These are phyloP conservation scores for Tylopilus balloui DNA, from an alignment of 768 basidiomycete species.

Conservation along the genomic window DNA sequence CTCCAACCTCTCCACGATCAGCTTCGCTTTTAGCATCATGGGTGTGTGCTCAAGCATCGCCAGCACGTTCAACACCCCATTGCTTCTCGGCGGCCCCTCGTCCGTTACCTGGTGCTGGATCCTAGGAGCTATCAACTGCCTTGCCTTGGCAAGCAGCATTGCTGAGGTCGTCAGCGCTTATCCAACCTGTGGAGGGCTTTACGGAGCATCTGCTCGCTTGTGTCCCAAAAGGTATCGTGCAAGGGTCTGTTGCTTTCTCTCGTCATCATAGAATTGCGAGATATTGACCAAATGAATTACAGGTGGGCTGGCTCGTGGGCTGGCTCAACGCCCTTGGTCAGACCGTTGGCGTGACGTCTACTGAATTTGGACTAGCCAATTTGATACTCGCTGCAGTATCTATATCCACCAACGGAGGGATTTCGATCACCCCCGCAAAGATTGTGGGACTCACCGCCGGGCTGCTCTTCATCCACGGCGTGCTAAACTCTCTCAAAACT, in stretches of 20 bases:
- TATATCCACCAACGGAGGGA: slow-evolving; percentile 28
- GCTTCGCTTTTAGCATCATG: slow-evolving; percentile 34
- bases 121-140: slow-evolving; percentile 25
- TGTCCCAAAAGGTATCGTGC: slow-evolving; percentile 63
- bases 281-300: background rate
- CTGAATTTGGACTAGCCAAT: slow-evolving; percentile 35
- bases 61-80: slow-evolving; percentile 36
- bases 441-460: slow-evolving; percentile 40
- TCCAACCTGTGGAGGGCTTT: slow-evolving; percentile 35
- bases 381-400: slow-evolving; percentile 31
- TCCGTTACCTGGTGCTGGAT: slow-evolving; percentile 38
- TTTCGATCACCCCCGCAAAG: slow-evolving; percentile 35
- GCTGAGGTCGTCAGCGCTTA: slow-evolving; percentile 31
- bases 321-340: slow-evolving; percentile 33
- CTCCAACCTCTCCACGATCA: slow-evolving; percentile 35
- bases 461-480: slow-evolving; percentile 39
- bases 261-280: background rate
- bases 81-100: slow-evolving; percentile 35
- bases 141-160: slow-evolving; percentile 30
- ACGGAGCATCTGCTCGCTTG: slow-evolving; percentile 77
- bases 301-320: slow-evolving; percentile 30
- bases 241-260: slow-evolving; percentile 36
- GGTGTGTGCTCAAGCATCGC: slow-evolving; percentile 37
- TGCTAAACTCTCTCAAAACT: slow-evolving; percentile 42
- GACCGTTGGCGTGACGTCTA: slow-evolving; percentile 30